phyloP scores from a whole-genome alignment of 768 basidiomycete species.

The Cytidiella melzeri region DNA sequence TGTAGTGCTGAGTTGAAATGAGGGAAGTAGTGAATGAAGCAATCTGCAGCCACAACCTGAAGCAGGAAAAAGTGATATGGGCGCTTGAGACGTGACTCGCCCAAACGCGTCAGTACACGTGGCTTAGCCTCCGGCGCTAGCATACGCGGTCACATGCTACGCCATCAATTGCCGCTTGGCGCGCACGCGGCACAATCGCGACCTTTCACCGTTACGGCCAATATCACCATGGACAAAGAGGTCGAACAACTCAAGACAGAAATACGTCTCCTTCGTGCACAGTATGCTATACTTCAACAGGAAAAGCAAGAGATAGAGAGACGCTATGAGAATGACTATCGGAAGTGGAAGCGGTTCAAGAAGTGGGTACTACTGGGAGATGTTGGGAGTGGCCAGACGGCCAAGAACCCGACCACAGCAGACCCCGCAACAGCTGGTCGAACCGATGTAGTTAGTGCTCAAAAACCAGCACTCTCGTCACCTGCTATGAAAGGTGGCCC shows the following conservation, averaged over 20 bases:
- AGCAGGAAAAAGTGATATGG: neutral
- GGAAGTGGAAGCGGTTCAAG: neutral
- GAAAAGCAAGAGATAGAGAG: neutral
- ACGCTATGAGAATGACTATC: neutral
- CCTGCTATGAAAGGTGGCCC: no score
- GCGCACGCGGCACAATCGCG: no score
- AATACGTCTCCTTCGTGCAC: neutral
- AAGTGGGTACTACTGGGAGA: neutral
- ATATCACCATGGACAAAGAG: neutral
- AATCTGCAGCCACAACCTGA: neutral
- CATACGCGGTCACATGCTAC: no score
- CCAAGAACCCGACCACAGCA: no score
- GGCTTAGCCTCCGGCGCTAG: no score
- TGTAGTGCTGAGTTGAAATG: neutral
- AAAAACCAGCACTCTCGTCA: no score
- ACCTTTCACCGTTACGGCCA: no score
- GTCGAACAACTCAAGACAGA: neutral
- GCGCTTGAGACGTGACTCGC: neutral
- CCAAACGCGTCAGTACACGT: no score
- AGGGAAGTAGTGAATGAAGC: neutral
- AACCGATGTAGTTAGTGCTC: no score
- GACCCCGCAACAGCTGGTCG: no score
- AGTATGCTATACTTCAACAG: neutral
- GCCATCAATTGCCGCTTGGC: no score
- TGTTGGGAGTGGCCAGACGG: no score